These are phyloP conservation scores for Lachancea sp. DNA, from an alignment of 805 yeast species.

Conservation along the genomic window DNA sequence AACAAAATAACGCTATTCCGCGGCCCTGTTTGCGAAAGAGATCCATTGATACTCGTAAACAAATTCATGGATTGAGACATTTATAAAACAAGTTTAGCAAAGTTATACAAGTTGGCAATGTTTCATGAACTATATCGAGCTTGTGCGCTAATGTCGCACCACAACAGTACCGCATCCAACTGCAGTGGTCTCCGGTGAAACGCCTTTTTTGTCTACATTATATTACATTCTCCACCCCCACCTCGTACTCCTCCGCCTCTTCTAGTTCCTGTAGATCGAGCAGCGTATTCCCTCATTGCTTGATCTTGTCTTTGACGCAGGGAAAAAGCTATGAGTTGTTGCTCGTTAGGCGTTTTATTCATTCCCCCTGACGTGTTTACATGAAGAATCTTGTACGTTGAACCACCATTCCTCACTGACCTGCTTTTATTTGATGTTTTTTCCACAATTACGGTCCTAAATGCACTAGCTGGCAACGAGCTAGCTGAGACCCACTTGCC, in stretches of 20 bases:
- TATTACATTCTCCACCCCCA: background rate
- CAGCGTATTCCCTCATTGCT: constrained; percentile 1
- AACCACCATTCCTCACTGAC: constrained; percentile 1
- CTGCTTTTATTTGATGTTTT: background rate
- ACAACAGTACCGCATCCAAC: too few species aligned
- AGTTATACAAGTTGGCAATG: too few species aligned
- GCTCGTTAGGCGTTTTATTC: background rate
- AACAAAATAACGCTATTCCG: too few species aligned
- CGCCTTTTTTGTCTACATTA: background rate
- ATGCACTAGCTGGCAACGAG: background rate
- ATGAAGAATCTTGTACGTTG: background rate
- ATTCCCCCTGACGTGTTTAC: background rate
- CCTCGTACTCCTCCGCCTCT: background rate
- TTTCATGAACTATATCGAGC: too few species aligned
- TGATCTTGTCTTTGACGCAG: background rate
- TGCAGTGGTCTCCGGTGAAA: too few species aligned
- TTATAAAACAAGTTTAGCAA: too few species aligned
- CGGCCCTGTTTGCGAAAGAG: too few species aligned
- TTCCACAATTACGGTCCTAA: background rate
- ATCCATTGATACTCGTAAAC: too few species aligned
- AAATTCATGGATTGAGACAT: too few species aligned
- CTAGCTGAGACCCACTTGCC: constrained; percentile 1
- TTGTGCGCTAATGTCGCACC: too few species aligned
- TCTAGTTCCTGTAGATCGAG: background rate
- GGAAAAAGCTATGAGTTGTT: background rate